Percentiles rank a stretch among this genome's conserved stretches.
Evolutionary conservation across 805 yeast species (phyloP).

Genomic region (Kodamaea neixiangensis): DNA sequence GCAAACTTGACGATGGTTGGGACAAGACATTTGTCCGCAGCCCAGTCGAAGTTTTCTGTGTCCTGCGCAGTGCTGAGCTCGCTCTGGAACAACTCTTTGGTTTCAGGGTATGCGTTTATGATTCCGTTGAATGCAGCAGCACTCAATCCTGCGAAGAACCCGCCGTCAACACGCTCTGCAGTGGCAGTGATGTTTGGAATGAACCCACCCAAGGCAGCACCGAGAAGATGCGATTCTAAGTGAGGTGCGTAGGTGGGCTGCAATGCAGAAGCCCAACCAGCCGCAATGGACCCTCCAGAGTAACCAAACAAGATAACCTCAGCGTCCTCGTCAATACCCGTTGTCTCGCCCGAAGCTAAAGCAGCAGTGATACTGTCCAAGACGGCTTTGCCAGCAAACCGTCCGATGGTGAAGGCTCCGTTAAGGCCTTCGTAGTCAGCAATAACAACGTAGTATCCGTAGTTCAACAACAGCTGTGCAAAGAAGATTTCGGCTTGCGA

Average conservation of each 20-base stretch:
- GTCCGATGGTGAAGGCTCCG: conserved; percentile 22
- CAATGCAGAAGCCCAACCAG: conserved; percentile 27
- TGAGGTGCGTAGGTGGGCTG: conserved; percentile 29
- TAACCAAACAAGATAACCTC: conserved; percentile 24
- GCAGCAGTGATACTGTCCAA: conserved; percentile 22
- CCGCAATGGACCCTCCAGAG: conserved; percentile 28
- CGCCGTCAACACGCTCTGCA: conserved; percentile 25
- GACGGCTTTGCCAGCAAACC: conserved; percentile 20
- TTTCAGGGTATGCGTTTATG: conserved; percentile 31
- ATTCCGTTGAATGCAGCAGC: conserved; percentile 33
- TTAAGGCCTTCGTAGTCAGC: conserved; percentile 26
- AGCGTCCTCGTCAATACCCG: conserved; percentile 20
- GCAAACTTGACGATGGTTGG: conserved; percentile 6
- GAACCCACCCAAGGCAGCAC: conserved; percentile 39
- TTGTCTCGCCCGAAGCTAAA: conserved; percentile 17
- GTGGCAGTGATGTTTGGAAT: conserved; percentile 34
- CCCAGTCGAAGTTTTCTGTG: conserved; percentile 9
- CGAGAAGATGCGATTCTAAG: conserved; percentile 18
- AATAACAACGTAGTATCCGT: conserved; percentile 22
- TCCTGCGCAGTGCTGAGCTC: neutral
- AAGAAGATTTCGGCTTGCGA: conserved; percentile 17
- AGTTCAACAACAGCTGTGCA: conserved; percentile 17
- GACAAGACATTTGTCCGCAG: conserved; percentile 4
- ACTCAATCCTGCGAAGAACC: conserved; percentile 30
- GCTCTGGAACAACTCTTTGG: conserved; percentile 6